phyloP scores from a whole-genome alignment of 1,139 yeast genomes.

The Protomyces gravidus region DNA sequence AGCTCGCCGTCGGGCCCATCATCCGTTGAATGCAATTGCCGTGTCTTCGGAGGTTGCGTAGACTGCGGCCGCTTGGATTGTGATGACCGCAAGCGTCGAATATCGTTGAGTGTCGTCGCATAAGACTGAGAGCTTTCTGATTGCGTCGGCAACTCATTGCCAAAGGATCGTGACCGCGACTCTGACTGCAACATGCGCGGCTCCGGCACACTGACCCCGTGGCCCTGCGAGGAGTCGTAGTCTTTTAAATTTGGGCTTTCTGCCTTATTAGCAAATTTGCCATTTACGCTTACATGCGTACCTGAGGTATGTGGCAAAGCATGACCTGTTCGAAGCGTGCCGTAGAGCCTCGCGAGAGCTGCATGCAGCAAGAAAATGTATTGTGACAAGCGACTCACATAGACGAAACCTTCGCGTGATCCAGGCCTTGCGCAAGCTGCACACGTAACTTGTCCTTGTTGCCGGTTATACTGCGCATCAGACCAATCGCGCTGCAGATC shows the following conservation, averaged over 20 bases:
- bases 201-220: background rate
- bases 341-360: conserved; percentile 68
- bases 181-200: background rate
- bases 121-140: conserved; percentile 42
- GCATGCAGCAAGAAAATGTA: conserved; percentile 72
- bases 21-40: conserved; percentile 50
- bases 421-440: conserved; percentile 54
- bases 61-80: conserved; percentile 62
- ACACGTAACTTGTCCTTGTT: conserved; percentile 50
- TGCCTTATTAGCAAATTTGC: background rate
- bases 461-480: conserved; percentile 47
- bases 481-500: conserved; percentile 41
- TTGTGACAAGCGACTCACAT: conserved; percentile 67
- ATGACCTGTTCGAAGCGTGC: conserved; percentile 19
- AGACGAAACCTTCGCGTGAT: conserved; percentile 54
- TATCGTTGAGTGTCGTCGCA: conserved; percentile 68
- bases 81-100: conserved; percentile 68
- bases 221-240: background rate
- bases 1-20: conserved; percentile 44
- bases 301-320: conserved; percentile 26
- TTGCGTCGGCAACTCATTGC: background rate
- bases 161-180: conserved; percentile 4
- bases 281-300: background rate
- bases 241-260: conserved; percentile 18
- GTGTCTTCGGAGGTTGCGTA: conserved; percentile 54